Evolutionary conservation across 768 basidiomycete species (phyloP).

Genomic region (Sarcodon aspratus): DNA sequence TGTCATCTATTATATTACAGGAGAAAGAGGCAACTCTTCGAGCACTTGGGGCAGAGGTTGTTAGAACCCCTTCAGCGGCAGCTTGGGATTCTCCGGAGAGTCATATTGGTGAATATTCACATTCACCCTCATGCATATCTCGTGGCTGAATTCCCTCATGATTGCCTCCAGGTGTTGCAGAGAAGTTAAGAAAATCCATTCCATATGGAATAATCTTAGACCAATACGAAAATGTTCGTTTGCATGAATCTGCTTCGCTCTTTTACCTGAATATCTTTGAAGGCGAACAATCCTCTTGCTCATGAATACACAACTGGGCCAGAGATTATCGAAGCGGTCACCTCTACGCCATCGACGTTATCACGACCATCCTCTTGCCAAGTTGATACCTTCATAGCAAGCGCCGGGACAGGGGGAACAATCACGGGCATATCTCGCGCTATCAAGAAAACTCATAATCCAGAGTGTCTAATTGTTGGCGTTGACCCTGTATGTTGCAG

Average conservation of each 20-base stretch:
- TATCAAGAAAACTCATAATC: constrained; percentile 70
- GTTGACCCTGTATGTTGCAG: constrained; percentile 69
- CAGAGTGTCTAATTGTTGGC: constrained; percentile 64
- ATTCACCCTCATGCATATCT: constrained; percentile 25
- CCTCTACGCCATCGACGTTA: constrained; percentile 48
- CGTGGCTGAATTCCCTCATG: constrained; percentile 85
- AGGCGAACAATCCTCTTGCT: constrained; percentile 81
- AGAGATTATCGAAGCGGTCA: constrained; percentile 79
- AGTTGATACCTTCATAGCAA: constrained; percentile 73
- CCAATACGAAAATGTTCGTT: constrained; percentile 72
- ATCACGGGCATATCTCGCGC: constrained; percentile 79
- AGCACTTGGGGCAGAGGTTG: constrained; percentile 87
- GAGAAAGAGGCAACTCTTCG: constrained; percentile 92
- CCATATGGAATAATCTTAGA: constrained; percentile 85
- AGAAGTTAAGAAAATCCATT: constrained; percentile 64
- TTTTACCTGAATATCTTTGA: constrained; percentile 5
- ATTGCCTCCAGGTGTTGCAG: constrained; percentile 67
- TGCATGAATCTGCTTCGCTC: not conserved
- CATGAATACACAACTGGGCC: constrained; percentile 87
- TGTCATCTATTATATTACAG: constrained; percentile 15
- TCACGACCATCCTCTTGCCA: constrained; percentile 53
- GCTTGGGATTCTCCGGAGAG: constrained; percentile 84
- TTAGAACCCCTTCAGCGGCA: constrained; percentile 87
- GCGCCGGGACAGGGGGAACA: constrained; percentile 94
- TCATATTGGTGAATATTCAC: constrained; percentile 70